A percentile compares a stretch with the other conserved stretches of the same genome.
phyloP scores from a whole-genome alignment of 140 eudicot species.

The Bidens hawaiensis region DNA sequence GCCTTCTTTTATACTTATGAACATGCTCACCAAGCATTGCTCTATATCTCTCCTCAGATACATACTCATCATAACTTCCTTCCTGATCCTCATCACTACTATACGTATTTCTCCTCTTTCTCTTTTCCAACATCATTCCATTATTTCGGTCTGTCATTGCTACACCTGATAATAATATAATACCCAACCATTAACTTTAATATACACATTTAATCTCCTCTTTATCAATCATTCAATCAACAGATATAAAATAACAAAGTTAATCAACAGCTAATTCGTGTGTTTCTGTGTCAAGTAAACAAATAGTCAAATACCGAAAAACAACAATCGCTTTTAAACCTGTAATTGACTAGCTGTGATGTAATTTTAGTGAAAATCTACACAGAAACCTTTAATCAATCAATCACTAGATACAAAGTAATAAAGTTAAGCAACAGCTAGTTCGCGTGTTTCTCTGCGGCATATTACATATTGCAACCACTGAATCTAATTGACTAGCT shows the following conservation, averaged over 20 bases:
- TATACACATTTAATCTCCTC: constrained; percentile 1
- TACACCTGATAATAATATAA: constrained; percentile 45
- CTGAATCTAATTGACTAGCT: no score
- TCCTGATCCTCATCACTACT: constrained; percentile 77
- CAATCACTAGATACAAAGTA: no score
- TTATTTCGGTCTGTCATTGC: constrained; percentile 44
- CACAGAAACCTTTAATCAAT: no score
- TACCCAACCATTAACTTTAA: constrained; percentile 7
- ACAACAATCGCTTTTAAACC: no score
- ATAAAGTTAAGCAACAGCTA: no score
- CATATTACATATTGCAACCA: no score
- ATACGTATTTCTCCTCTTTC: constrained; percentile 55
- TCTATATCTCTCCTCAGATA: constrained; percentile 76
- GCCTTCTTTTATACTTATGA: constrained; percentile 77
- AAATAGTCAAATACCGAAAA: not conserved
- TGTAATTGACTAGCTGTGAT: no score
- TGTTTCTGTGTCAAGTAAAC: not conserved
- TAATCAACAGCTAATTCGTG: not conserved
- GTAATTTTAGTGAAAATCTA: no score
- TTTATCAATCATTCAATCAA: not conserved
- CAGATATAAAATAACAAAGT: constrained; percentile 10
- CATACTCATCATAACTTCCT: constrained; percentile 37
- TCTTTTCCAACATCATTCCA: constrained; percentile 54
- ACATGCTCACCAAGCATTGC: constrained; percentile 92
- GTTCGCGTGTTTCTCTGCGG: no score